phyloP scores from a whole-genome alignment of 2,329 filamentous ascomycete species.

The Didymella exigua region DNA sequence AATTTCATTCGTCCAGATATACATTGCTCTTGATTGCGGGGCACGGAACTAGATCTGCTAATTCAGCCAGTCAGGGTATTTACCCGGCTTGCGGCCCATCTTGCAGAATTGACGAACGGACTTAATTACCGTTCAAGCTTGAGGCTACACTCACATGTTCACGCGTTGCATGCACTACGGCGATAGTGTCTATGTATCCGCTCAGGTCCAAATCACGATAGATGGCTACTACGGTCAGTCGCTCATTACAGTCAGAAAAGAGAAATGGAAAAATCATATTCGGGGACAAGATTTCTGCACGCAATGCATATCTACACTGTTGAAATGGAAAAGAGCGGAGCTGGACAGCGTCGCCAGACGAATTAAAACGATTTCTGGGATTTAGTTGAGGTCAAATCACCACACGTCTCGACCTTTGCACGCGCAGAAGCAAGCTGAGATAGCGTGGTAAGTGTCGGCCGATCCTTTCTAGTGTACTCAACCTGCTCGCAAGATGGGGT shows the following conservation, averaged over 20 bases:
- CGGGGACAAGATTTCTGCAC: too few species aligned
- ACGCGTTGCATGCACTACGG: background rate
- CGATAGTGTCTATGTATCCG: background rate
- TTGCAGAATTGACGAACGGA: background rate
- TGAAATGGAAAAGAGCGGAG: background rate
- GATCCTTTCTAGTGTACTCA: background rate
- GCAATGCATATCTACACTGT: background rate
- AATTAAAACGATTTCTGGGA: background rate
- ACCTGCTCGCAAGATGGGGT: background rate
- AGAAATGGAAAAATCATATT: too few species aligned
- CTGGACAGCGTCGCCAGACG: too few species aligned
- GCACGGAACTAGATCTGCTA: background rate
- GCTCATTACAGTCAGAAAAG: background rate
- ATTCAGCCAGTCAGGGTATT: conserved; percentile 5
- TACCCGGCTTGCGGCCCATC: conserved; percentile 9
- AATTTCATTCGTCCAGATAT: background rate
- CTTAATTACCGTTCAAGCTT: background rate
- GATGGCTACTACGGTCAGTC: background rate
- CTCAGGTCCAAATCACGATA: background rate
- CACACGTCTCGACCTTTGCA: background rate
- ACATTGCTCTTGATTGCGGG: conserved; percentile 15
- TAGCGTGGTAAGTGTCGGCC: background rate
- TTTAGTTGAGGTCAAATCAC: background rate
- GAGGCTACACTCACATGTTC: background rate
- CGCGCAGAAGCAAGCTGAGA: background rate